Percentiles rank a stretch among this genome's conserved stretches.
Evolutionary conservation across 495 filamentous ascomycete genomes (phyloP).

Genomic region (Glarea lozoyensis): DNA sequence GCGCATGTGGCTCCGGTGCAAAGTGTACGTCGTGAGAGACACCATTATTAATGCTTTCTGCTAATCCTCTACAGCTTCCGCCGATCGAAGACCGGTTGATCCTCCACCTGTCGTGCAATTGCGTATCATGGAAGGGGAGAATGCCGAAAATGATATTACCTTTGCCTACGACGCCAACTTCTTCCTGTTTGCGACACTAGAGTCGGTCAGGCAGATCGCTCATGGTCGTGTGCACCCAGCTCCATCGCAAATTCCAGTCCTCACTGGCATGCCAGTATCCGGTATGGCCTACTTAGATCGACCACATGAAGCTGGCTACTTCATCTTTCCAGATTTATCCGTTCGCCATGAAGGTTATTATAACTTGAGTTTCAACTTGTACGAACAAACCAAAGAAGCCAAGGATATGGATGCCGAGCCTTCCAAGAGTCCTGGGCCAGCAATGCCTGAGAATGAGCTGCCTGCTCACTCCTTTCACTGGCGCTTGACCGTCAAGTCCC

Average conservation of each 20-base stretch:
- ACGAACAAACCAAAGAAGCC: slow-evolving; percentile 65
- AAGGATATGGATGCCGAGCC: slow-evolving; percentile 54
- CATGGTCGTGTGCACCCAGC: slow-evolving; percentile 64
- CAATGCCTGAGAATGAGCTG: slow-evolving; percentile 17
- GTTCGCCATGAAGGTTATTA: slow-evolving; percentile 95
- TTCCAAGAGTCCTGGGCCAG: slow-evolving; percentile 14
- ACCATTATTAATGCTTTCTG: slow-evolving; percentile 1
- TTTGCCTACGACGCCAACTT: slow-evolving; percentile 92
- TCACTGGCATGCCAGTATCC: slow-evolving; percentile 92
- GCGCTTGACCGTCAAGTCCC: slow-evolving; percentile 82
- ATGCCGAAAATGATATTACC: slow-evolving; percentile 69
- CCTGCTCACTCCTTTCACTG: slow-evolving; percentile 16
- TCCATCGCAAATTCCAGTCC: slow-evolving; percentile 59
- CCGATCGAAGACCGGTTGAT: slow-evolving; percentile 91
- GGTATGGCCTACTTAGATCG: slow-evolving; percentile 96
- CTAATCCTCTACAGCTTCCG: slow-evolving; percentile 48
- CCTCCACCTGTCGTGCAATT: slow-evolving; percentile 93
- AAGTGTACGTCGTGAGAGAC: slow-evolving; percentile 84
- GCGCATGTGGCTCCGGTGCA: slow-evolving; percentile 88
- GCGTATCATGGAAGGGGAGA: slow-evolving; percentile 60
- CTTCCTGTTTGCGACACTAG: slow-evolving; percentile 88
- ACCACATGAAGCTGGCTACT: slow-evolving; percentile 85
- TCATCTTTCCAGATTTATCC: slow-evolving; percentile 95
- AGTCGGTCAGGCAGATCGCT: slow-evolving; percentile 74
- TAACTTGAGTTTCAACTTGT: slow-evolving; percentile 80